A percentile compares a stretch with the other conserved stretches of the same genome.
phyloP scores from a whole-genome alignment of 139 green algal species.

The Ettlia oleoabundans region DNA sequence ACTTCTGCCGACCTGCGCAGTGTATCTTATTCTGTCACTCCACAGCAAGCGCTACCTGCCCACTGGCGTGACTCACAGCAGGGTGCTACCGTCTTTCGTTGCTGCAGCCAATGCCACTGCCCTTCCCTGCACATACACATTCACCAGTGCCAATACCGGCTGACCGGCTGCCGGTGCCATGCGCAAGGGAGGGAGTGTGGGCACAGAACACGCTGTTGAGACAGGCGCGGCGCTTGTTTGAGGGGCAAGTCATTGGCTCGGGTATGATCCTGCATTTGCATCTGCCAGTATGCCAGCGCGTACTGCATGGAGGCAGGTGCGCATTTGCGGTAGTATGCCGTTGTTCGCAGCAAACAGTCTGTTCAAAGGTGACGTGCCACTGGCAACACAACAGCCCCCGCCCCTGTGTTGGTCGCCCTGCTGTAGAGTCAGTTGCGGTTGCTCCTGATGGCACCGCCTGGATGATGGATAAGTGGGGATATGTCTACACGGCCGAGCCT shows the following conservation, averaged over 20 bases:
- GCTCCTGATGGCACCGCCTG: conserved; percentile 30
- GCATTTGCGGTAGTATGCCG: too few relatives aligned
- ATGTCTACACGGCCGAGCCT: conserved; percentile 16
- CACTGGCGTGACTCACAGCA: too few relatives aligned
- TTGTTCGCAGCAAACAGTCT: too few relatives aligned
- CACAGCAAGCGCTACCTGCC: too few relatives aligned
- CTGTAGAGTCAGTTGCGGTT: conserved; percentile 51
- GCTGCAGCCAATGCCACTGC: not conserved
- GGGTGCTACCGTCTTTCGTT: too few relatives aligned
- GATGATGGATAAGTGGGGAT: conserved; percentile 48
- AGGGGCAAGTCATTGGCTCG: conserved; percentile 33
- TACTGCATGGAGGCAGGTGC: too few relatives aligned
- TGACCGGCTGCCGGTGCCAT: not conserved
- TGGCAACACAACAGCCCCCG: too few relatives aligned
- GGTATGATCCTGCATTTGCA: conserved; percentile 4
- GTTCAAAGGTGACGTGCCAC: too few relatives aligned
- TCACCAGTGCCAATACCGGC: not conserved
- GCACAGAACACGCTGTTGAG: conserved; percentile 35
- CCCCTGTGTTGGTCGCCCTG: too few relatives aligned
- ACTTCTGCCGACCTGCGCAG: too few relatives aligned
- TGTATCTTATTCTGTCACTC: too few relatives aligned
- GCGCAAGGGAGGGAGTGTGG: conserved; percentile 10
- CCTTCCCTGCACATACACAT: conserved; percentile 17
- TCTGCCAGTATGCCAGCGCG: not conserved
- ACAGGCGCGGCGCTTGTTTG: conserved; percentile 33